Percentiles rank a stretch among this genome's conserved stretches.
Evolutionary conservation across 345 rosid species (phyloP).

Genomic region (Salix dunnii): DNA sequence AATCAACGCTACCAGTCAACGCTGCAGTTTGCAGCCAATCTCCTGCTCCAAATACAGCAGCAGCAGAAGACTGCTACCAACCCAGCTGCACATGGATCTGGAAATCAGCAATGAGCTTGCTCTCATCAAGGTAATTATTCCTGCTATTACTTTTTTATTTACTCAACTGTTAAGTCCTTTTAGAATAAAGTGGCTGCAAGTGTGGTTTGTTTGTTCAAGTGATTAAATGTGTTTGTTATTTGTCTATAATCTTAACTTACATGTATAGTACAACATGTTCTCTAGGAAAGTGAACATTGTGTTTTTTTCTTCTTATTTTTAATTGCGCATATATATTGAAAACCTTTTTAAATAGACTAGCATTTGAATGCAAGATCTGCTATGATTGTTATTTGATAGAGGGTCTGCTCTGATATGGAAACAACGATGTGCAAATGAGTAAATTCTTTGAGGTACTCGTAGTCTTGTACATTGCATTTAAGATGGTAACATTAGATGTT

Average conservation of each 20-base stretch:
- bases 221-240: background rate
- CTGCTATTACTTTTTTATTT: background rate
- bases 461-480: background rate
- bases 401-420: background rate
- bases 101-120: slow-evolving; percentile 30
- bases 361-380: background rate
- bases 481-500: background rate
- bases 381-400: background rate
- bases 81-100: slow-evolving; percentile 20
- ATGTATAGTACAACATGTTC: background rate
- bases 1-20: slow-evolving; percentile 91
- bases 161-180: background rate
- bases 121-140: slow-evolving; percentile 15
- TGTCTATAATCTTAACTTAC: background rate
- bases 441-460: background rate
- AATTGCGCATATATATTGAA: background rate
- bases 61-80: slow-evolving; percentile 38
- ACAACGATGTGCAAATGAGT: background rate
- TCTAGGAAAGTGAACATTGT: background rate
- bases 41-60: slow-evolving; percentile 87
- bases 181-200: background rate
- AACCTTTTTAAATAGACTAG: background rate
- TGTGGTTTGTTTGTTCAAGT: background rate
- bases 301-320: background rate
- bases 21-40: slow-evolving; percentile 83